Evolutionary conservation across 768 basidiomycete species (phyloP).

Genomic region (Boletus coccyginus): DNA sequence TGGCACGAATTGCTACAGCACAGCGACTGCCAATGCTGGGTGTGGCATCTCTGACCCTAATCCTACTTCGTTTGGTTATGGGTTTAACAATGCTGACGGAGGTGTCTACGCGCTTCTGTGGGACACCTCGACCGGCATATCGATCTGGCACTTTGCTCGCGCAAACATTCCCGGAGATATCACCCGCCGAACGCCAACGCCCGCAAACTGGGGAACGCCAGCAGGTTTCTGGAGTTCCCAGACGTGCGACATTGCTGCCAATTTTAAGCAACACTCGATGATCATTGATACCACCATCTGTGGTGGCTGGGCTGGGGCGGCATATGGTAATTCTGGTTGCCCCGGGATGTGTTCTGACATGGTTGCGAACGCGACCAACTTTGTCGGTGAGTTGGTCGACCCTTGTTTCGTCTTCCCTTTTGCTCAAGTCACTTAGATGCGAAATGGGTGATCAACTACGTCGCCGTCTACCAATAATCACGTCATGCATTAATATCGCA

Average conservation of each 20-base stretch:
- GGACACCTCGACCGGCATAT: constrained; percentile 46
- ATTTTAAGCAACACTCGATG: constrained; percentile 53
- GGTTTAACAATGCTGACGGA: constrained; percentile 37
- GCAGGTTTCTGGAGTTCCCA: constrained; percentile 49
- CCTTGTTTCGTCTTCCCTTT: neutral
- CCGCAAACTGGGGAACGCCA: constrained; percentile 50
- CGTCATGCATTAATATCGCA: neutral
- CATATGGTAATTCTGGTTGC: constrained; percentile 32
- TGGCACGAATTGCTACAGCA: constrained; percentile 40
- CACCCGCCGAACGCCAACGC: constrained; percentile 41
- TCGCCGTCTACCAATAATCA: constrained; percentile 47
- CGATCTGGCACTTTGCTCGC: constrained; percentile 55
- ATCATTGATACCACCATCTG: constrained; percentile 39
- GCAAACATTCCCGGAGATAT: constrained; percentile 53
- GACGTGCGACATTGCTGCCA: constrained; percentile 45
- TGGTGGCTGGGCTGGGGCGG: constrained; percentile 28
- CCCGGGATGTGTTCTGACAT: constrained; percentile 44
- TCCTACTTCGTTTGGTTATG: constrained; percentile 40
- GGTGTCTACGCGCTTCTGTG: constrained; percentile 60
- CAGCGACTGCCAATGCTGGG: constrained; percentile 40
- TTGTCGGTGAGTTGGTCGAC: constrained; percentile 34
- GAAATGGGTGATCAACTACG: constrained; percentile 55
- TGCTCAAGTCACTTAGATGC: constrained; percentile 39
- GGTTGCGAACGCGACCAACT: constrained; percentile 58
- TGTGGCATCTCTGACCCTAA: constrained; percentile 48